Evolutionary conservation across 495 filamentous ascomycete species (phyloP), one percentile per base, ranked within the genome.

Genomic region (Pseudomonodictys pantanalensis): DNA sequence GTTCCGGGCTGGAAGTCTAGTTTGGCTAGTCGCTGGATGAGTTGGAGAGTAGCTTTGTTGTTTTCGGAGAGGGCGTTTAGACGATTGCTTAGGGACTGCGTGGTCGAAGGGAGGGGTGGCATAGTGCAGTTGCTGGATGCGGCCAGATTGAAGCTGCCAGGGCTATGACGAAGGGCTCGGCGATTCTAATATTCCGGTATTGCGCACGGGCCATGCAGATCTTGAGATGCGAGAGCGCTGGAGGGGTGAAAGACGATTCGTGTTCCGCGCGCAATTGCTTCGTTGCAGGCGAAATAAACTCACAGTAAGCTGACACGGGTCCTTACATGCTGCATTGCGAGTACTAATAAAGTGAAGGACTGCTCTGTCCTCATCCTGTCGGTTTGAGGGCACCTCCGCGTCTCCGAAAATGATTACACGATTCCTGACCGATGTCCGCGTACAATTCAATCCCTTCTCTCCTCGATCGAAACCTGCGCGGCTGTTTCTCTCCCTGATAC

Each of bases 371-470:
- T n/a, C n/a, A n/a, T n/a, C n/a, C n/a, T n/a, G n/a, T n/a, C n/a
- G n/a, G n/a, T n/a, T n/a, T n/a, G n/a, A n/a, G n/a, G n/a, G n/a
- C n/a, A n/a, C n/a, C n/a, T n/a, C n/a, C n/a, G n/a, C 56, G 22
- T 10, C 49, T 49, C 32, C 52, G 71, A 82, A 71, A 57, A 98
- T 98, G 93, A 86, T 96, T 42, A 95, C 89, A 46, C 79, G 82
- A 66, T 90, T 87, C 78, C 86, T 98, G 75, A 88, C 90, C 68
- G 80, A 87, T 67, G 85, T 97, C 59, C 80, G 81, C 56, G 86
- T 89, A 63, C 81, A 79, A 68, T 97, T 96, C 86, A 95, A 95
- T 75, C 95, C 95, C 20, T 99, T 97, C 83, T 83, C 81, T 4
- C 78, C 81, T 12, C 76, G 79, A 66, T 79, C 87, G 32, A 89